A percentile compares a stretch with the other conserved stretches of the same genome.
phyloP scores from a whole-genome alignment of 441 rosid species.

The Mallotus repandus region DNA sequence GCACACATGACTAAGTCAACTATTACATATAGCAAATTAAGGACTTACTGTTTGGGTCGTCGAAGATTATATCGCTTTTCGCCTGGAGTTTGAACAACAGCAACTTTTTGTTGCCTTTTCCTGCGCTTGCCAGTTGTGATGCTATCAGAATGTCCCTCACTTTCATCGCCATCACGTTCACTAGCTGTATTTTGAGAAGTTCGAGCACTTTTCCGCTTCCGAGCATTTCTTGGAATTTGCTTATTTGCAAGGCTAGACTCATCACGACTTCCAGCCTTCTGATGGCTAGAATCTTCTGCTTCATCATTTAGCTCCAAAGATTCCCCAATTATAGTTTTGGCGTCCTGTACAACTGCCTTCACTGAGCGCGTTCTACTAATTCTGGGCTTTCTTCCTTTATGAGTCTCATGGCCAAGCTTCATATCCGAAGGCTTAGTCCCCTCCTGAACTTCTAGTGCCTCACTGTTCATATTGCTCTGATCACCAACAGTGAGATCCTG shows the following conservation, averaged over 20 bases:
- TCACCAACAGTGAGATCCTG: constrained; percentile 42
- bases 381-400: constrained; percentile 50
- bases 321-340: constrained; percentile 66
- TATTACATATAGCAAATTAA: not conserved
- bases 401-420: constrained; percentile 44
- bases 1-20: not conserved
- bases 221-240: constrained; percentile 46
- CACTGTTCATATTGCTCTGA: constrained; percentile 40
- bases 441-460: constrained; percentile 35
- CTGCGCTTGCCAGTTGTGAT: constrained; percentile 53
- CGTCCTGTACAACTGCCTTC: constrained; percentile 80
- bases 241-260: constrained; percentile 54
- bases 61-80: constrained; percentile 74
- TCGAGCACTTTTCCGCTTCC: constrained; percentile 62
- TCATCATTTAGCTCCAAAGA: constrained; percentile 46
- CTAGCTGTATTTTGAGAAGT: constrained; percentile 51
- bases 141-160: constrained; percentile 73
- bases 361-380: constrained; percentile 65
- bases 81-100: constrained; percentile 37
- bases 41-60: constrained; percentile 57
- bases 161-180: constrained; percentile 62
- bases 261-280: constrained; percentile 47
- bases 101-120: constrained; percentile 66
- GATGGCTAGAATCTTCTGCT: constrained; percentile 50
- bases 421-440: constrained; percentile 53